Base-by-base conservation (phyloP, 176 grass and related monocot species). In the Poa pratensis region DNA sequence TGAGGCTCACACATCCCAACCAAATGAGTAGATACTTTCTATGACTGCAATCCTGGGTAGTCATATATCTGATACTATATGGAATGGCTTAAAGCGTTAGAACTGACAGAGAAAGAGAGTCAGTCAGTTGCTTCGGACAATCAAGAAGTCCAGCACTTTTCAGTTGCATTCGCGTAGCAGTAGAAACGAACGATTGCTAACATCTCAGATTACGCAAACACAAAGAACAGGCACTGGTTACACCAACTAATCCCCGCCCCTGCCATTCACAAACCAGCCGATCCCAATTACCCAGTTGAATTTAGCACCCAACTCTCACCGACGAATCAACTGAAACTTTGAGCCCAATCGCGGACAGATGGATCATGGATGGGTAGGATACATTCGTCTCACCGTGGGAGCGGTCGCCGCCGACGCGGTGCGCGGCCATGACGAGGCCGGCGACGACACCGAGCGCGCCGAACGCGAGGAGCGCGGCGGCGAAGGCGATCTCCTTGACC, bases 401-500 rank as follows among this genome's bases (percentile, higher is more conserved):
- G 55, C 93, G 96, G 77, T 99, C 96, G 46, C 96, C 96, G 26
- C 96, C 96, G 81, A 99, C 88, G 11, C 20, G 91, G 81, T 96
- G 89, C 52, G 69, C 81, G 12, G 96, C 91, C 93, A 99, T 99
- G 80, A 95, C 0, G 19, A 82, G 34, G 4, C 96, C 96, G 1
- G 82, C 86, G 62, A 96, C 35, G 63, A 79, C 82, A 23, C 91
- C 91, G 63, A 96, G 79, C 50, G 81, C 76, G 12, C 96, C 96
- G 79, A 99, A 99, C 10, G 91, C 91, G 80, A 97, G 94, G 15
- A 97, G 94, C 57, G 92, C 82, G 48, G 91, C 64, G 53, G 94
- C 91, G 77, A 97, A 90, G 84, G 91, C 93, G 88, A 99, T 92
- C 96, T 96, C 96, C 86, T 99, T 99, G 64, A 99, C 55, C 1